Conservation (phyloP, 2,329 filamentous ascomycete species). For the Aschersonia sp. region DNA sequence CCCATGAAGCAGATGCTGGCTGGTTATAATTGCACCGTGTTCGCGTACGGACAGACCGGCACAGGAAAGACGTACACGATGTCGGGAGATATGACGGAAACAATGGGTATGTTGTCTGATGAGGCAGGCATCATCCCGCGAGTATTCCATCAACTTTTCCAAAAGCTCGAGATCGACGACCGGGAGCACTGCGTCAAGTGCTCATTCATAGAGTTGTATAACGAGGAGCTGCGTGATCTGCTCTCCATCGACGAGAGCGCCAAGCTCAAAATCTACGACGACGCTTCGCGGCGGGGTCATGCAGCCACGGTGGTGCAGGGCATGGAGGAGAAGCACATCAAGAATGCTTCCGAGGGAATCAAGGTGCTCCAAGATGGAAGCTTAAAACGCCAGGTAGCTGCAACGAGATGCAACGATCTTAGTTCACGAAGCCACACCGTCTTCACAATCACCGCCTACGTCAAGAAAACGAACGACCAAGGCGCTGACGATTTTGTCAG, state of each 20-base stretch:
- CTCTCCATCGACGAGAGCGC: conserved; percentile 65
- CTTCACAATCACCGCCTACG: conserved; percentile 87
- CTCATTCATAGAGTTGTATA: conserved; percentile 97
- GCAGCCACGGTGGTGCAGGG: conserved; percentile 81
- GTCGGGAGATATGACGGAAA: conserved; percentile 93
- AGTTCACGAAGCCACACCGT: conserved; percentile 95
- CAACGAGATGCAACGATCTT: conserved; percentile 98
- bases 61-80: conserved; percentile 99
- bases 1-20: conserved; percentile 54
- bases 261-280: conserved; percentile 93
- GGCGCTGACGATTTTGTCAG: conserved; percentile 83
- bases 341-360: conserved; percentile 71
- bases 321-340: conserved; percentile 94
- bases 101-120: conserved; percentile 72
- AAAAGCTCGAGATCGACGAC: conserved; percentile 63
- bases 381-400: conserved; percentile 90
- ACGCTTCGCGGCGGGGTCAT: conserved; percentile 73
- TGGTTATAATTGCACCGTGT: conserved; percentile 97
- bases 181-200: conserved; percentile 85
- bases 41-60: conserved; percentile 94
- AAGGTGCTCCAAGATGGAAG: conserved; percentile 79
- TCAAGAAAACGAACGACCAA: conserved; percentile 65
- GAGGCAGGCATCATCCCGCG: conserved; percentile 91
- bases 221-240: conserved; percentile 87
- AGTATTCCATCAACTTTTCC: conserved; percentile 74